phyloP scores from a whole-genome alignment of 208 protist species.

The Acanthamoeba royreba region DNA sequence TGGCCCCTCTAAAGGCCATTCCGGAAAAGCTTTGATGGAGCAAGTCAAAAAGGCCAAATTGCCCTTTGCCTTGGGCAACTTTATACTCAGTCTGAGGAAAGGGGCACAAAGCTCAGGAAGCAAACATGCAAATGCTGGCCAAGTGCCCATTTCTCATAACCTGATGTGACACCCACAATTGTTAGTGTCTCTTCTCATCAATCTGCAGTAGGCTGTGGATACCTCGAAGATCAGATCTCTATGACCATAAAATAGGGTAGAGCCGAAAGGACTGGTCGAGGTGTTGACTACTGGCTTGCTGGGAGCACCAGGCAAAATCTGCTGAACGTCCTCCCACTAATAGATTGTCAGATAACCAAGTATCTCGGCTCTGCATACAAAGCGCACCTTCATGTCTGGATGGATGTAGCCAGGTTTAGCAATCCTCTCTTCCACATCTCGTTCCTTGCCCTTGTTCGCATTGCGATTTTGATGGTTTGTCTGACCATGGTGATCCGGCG shows the following conservation, averaged over 20 bases:
- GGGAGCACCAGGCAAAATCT: conserved; percentile 47
- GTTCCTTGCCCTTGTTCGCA: background rate
- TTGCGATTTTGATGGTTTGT: background rate
- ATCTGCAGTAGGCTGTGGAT: background rate
- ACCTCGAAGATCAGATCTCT: conserved; percentile 73
- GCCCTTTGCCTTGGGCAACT: too few relatives aligned
- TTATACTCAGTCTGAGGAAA: too few relatives aligned
- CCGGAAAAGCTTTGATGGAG: too few relatives aligned
- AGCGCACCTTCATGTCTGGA: conserved; percentile 52
- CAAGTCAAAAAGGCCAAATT: too few relatives aligned
- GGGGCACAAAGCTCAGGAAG: too few relatives aligned
- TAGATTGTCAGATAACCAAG: background rate
- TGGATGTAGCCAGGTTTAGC: conserved; percentile 3
- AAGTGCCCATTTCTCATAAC: conserved; percentile 34
- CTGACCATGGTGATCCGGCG: background rate
- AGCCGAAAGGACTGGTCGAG: conserved; percentile 70
- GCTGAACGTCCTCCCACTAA: conserved; percentile 61
- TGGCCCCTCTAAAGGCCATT: too few relatives aligned
- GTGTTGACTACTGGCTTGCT: conserved; percentile 74
- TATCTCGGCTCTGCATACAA: background rate
- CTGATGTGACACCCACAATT: background rate
- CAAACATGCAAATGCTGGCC: background rate
- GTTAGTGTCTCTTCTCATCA: background rate
- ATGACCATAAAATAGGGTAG: conserved; percentile 72
- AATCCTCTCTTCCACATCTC: background rate